phyloP scores from a whole-genome alignment of 177 flowering plant species.

The Vitis hybrid region DNA sequence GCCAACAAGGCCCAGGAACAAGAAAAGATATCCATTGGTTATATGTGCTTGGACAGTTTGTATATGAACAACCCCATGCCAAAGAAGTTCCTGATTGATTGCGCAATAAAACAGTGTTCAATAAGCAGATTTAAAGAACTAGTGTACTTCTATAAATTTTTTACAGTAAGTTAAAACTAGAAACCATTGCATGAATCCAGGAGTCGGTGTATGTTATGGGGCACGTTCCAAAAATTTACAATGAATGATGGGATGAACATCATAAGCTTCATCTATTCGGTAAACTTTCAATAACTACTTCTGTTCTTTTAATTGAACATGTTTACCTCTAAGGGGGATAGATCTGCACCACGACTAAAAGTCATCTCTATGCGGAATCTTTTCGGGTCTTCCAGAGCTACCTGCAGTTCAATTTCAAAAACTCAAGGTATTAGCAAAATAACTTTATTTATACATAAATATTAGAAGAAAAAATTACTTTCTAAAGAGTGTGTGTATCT shows the following conservation, averaged over 20 bases:
- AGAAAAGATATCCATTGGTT: too few relatives aligned
- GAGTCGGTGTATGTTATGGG: too few relatives aligned
- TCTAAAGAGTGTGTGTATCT: too few relatives aligned
- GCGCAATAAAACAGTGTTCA: background rate
- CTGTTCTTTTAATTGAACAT: conserved; percentile 1
- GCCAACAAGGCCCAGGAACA: too few relatives aligned
- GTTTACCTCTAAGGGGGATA: conserved; percentile 89
- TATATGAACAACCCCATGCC: too few relatives aligned
- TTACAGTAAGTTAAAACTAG: background rate
- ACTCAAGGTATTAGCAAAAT: background rate
- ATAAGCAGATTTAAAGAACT: background rate
- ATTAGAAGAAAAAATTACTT: background rate
- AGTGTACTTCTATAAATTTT: background rate
- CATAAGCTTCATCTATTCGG: background rate
- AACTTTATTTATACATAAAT: background rate
- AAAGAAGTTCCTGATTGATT: too few relatives aligned
- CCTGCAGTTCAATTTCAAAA: conserved; percentile 44
- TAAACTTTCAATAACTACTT: background rate
- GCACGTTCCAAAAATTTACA: background rate
- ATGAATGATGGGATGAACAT: background rate
- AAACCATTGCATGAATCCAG: background rate
- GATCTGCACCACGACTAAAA: conserved; percentile 98
- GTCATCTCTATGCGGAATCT: conserved; percentile 89
- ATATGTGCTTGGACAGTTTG: too few relatives aligned
- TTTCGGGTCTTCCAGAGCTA: conserved; percentile 82